Conservation (phyloP, 768 basidiomycete species). For the Russula dissimulans region DNA sequence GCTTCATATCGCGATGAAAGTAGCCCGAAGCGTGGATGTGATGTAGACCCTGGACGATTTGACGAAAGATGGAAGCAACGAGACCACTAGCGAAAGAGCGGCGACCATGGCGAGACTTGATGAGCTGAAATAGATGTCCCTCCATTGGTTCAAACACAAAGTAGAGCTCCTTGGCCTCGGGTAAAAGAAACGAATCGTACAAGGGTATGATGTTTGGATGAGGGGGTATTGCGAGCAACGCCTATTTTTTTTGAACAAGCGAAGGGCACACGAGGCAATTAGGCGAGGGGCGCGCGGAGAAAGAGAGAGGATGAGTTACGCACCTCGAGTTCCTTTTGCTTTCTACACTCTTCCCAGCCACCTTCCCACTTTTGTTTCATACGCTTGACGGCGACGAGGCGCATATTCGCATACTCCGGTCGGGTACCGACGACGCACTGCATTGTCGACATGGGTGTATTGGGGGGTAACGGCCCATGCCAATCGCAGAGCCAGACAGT, state of each 20-base stretch:
- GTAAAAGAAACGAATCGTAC: conserved; percentile 98
- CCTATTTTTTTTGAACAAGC: conserved; percentile 39
- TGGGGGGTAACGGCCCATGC: conserved; percentile 90
- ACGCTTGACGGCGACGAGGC: conserved; percentile 92
- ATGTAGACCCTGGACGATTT: conserved; percentile 81
- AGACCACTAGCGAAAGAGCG: conserved; percentile 94
- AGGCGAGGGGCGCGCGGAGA: conserved; percentile 14
- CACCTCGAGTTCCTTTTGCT: conserved; percentile 92
- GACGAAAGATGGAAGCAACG: conserved; percentile 88
- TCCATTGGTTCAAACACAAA: conserved; percentile 99
- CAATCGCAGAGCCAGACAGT: conserved; percentile 99
- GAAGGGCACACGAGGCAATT: conserved; percentile 6
- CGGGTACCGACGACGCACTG: conserved; percentile 88
- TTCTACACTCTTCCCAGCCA: conserved; percentile 96
- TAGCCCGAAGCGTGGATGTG: conserved; percentile 91
- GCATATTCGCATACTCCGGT: conserved; percentile 90
- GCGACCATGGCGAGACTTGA: conserved; percentile 91
- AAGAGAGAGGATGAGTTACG: conserved; percentile 25
- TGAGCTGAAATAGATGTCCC: conserved; percentile 98
- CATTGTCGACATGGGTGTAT: conserved; percentile 88
- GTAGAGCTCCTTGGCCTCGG: conserved; percentile 90
- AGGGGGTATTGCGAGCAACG: conserved; percentile 85
- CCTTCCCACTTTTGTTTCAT: conserved; percentile 99
- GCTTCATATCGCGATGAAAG: conserved; percentile 99
- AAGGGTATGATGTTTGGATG: conserved; percentile 98